These are phyloP conservation scores for Ministeria vibrans DNA, from an alignment of 78 protist genomes.

Conservation along the genomic window DNA sequence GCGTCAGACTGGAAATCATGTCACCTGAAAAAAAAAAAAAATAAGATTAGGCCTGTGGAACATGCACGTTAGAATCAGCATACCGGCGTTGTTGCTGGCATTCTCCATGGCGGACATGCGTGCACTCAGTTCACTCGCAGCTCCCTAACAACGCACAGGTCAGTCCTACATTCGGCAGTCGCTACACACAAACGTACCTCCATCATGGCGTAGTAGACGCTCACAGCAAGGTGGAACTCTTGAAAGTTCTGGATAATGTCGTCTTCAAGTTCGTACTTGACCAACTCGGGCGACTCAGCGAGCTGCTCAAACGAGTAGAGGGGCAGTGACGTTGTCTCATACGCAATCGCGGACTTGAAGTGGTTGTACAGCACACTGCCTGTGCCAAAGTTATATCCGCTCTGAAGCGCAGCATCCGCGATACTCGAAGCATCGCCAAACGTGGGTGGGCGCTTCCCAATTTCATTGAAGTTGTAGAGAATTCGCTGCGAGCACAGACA, in stretches of 20 bases:
- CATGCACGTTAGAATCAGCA: neutral
- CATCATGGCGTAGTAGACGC: conserved; percentile 22
- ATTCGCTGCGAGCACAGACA: too few species aligned
- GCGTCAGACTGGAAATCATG: conserved; percentile 29
- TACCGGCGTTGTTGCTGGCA: conserved; percentile 45
- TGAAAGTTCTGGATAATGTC: neutral
- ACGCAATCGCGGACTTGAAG: conserved; percentile 24
- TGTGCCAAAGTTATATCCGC: conserved; percentile 2
- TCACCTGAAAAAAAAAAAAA: conserved; percentile 14
- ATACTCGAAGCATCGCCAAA: conserved; percentile 34
- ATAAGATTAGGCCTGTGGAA: too few species aligned
- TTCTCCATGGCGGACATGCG: conserved; percentile 62
- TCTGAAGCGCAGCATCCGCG: conserved; percentile 11
- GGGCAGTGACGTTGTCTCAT: conserved; percentile 1
- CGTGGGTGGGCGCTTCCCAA: conserved; percentile 30
- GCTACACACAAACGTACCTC: too few species aligned
- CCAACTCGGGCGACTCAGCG: neutral
- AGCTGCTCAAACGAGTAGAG: neutral
- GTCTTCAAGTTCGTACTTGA: conserved; percentile 32
- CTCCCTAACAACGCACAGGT: too few species aligned
- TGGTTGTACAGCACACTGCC: conserved; percentile 10
- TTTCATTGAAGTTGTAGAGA: conserved; percentile 12
- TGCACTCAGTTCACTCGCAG: conserved; percentile 33
- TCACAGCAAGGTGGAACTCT: conserved; percentile 24
- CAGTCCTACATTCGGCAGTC: too few species aligned